Percentiles rank a stretch among this genome's conserved stretches.
Evolutionary conservation across 176 grass and related monocot genomes (phyloP).

Genomic region (Oryza meyeriana): DNA sequence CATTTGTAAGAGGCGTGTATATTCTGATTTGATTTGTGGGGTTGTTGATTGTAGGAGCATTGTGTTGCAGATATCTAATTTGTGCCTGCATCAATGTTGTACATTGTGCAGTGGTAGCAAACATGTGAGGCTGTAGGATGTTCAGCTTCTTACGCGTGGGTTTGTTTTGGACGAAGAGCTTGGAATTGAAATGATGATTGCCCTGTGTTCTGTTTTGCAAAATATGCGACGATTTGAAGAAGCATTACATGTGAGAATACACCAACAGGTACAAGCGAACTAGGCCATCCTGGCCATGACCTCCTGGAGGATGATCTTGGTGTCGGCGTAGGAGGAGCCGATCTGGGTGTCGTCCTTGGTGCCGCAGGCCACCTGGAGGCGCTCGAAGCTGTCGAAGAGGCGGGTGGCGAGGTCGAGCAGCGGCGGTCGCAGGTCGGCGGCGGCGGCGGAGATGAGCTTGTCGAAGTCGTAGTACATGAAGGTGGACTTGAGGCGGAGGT

Average conservation of each 20-base stretch:
- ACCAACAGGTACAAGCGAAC: no score
- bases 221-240: no score
- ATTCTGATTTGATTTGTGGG: not conserved
- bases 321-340: constrained; percentile 44
- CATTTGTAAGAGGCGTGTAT: constrained; percentile 15
- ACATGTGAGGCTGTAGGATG: not conserved
- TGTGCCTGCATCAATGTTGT: not conserved
- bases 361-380: constrained; percentile 51
- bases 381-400: constrained; percentile 79
- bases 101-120: not conserved
- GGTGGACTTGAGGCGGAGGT: constrained; percentile 83
- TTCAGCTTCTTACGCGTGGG: no score
- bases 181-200: no score
- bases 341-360: constrained; percentile 50
- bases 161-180: no score
- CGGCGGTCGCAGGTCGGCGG: constrained; percentile 28
- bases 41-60: constrained; percentile 6
- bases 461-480: constrained; percentile 96
- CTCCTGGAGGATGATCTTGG: constrained; percentile 60
- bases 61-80: not conserved
- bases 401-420: constrained; percentile 59
- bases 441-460: constrained; percentile 60
- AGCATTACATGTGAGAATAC: no score
- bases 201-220: no score
- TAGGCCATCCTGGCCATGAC: constrained; percentile 63